Percentiles rank a stretch among this genome's conserved stretches.
Evolutionary conservation across 106 monocot genomes (phyloP).

Genomic region (Platanthera guangdongensis): DNA sequence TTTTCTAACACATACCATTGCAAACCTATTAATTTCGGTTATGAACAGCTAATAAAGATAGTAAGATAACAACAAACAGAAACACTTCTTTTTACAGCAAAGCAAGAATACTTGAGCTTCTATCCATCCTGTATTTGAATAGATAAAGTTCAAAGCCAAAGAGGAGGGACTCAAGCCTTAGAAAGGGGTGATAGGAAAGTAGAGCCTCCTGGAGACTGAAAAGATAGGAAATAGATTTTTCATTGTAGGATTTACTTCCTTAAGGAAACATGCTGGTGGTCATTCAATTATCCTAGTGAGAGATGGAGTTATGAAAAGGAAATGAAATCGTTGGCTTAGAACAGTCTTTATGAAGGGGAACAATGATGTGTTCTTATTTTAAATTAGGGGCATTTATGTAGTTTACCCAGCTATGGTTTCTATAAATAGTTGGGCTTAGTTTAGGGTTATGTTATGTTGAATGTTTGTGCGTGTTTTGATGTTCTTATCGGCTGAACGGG

Average conservation of each 20-base stretch:
- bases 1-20: background rate
- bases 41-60: background rate
- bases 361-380: no score
- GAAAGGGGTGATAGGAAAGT: no score
- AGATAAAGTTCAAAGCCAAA: background rate
- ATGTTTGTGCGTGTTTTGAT: no score
- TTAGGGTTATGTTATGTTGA: no score
- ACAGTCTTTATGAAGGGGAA: background rate
- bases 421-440: no score
- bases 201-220: no score
- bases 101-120: background rate
- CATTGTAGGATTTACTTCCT: no score
- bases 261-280: background rate
- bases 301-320: background rate
- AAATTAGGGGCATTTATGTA: no score
- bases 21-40: background rate
- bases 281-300: background rate
- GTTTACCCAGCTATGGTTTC: no score
- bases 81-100: background rate
- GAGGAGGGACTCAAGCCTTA: no score
- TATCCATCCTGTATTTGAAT: background rate
- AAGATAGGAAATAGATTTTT: no score
- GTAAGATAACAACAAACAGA: background rate
- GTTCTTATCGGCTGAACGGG: no score
- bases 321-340: background rate